Percentiles rank a stretch among this genome's conserved stretches.
Evolutionary conservation across 192 early-diverging fungal genomes (phyloP).

Genomic region (Diversispora epigaea): DNA sequence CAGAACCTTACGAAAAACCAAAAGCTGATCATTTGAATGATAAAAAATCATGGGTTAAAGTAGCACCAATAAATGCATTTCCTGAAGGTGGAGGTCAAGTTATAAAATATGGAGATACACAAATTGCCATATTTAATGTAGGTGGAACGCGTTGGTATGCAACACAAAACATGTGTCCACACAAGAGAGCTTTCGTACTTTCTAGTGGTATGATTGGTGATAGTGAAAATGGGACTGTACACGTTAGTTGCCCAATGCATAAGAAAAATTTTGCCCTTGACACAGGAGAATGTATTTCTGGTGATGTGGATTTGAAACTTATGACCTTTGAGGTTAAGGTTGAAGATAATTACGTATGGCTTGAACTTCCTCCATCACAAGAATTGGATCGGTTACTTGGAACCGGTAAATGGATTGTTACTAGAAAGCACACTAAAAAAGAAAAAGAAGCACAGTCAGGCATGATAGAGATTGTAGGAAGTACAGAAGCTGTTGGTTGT

Average conservation of each 20-base stretch:
- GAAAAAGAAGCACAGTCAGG: background rate
- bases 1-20: background rate
- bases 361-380: constrained; percentile 46
- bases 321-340: constrained; percentile 60
- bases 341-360: constrained; percentile 44
- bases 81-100: constrained; percentile 50
- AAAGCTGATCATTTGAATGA: background rate
- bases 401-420: constrained; percentile 51
- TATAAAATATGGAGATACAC: constrained; percentile 60
- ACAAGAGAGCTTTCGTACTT: constrained; percentile 70
- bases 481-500: background rate
- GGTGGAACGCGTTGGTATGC: constrained; percentile 59
- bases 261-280: constrained; percentile 62
- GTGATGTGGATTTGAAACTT: constrained; percentile 42
- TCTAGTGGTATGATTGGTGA: constrained; percentile 60
- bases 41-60: constrained; percentile 42
- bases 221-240: constrained; percentile 24
- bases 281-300: constrained; percentile 54
- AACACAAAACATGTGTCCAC: constrained; percentile 78
- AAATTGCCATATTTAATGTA: constrained; percentile 63
- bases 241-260: constrained; percentile 68
- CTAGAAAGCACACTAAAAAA: background rate
- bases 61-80: constrained; percentile 45
- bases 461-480: background rate
- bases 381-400: constrained; percentile 55